Base-by-base conservation (phyloP, 768 basidiomycete genomes). In the Steccherinum ochraceum region DNA sequence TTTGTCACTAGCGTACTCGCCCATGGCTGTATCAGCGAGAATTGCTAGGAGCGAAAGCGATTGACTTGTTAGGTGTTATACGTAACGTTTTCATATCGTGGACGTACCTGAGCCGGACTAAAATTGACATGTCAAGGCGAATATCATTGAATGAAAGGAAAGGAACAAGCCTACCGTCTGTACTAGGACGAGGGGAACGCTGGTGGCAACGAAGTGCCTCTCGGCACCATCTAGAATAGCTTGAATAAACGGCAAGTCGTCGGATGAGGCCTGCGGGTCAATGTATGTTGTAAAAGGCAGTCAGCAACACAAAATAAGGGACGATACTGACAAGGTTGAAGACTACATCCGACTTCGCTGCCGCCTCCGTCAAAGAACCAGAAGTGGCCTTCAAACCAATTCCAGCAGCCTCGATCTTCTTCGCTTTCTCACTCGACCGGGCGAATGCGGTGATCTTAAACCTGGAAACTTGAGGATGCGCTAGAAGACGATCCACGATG, bases 381-480 rank as follows among this genome's bases (percentile, higher is more conserved):
- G 58, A 41, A 21, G 58, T 53, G 35, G 58, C 45, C 20, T 56
- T 57, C 18, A 61, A 56, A 1, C 53, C 55, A 20, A 60, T 57
- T 25, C 45, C 49, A 24, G 30, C 16, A 16, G 7, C 16, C 7
- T 58, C 54, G 20, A 63, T 50, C 18, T 47, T 43, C 52, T 55
- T 58, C 3, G 62, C 62, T 56, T 78, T 77, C 5, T 64, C 64
- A 12, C 64, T 42, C 19, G 70, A 70, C 46, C 78, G 73, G 4
- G 78, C 72, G 18, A 81, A 72, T 19, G 64, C 66, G 1, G 72
- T 76, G 51, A 75, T 71, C 2, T 70, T 58, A 57, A 78, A 75
- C 10, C 65, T 66, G 48, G 69, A 63, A 0, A 68, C 58, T 23
- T 65, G 66, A 12, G 72, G 68, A 54, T 80, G 75, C 20, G 63